phyloP scores from a whole-genome alignment of 2,329 filamentous ascomycete species.

The Pseudonectria buxi region DNA sequence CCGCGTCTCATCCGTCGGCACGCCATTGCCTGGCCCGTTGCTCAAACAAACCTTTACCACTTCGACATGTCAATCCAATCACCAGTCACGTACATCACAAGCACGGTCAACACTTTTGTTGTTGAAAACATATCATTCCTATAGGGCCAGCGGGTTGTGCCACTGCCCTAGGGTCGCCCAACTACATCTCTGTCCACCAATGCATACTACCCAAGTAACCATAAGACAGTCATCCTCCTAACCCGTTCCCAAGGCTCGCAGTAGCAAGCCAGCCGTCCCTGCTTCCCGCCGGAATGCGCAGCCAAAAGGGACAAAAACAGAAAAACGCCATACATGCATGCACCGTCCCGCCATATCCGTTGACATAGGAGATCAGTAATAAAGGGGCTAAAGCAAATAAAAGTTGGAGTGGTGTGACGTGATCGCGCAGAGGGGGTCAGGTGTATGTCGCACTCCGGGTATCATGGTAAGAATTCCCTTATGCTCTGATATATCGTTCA shows the following conservation, averaged over 20 bases:
- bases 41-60: too few species aligned
- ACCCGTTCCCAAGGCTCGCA: neutral
- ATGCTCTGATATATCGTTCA: conserved; percentile 30
- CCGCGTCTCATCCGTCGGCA: too few species aligned
- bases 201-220: too few species aligned
- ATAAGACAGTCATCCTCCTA: conserved; percentile 4
- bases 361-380: conserved; percentile 6
- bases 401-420: conserved; percentile 33
- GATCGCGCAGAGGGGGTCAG: conserved; percentile 23
- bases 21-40: too few species aligned
- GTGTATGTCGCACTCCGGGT: conserved; percentile 34
- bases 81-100: too few species aligned
- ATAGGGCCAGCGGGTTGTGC: conserved; percentile 13
- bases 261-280: too few species aligned
- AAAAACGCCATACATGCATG: conserved; percentile 26
- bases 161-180: too few species aligned
- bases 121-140: too few species aligned
- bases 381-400: conserved; percentile 15
- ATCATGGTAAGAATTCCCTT: conserved; percentile 30
- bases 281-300: neutral
- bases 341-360: conserved; percentile 12
- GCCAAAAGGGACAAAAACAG: conserved; percentile 14
- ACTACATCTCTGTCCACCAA: too few species aligned
- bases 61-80: too few species aligned
- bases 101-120: too few species aligned